Percentiles rank a stretch among this genome's conserved stretches.
phyloP scores from a whole-genome alignment of 2,329 filamentous ascomycete species.

The Ophioceras dolichostomum region DNA sequence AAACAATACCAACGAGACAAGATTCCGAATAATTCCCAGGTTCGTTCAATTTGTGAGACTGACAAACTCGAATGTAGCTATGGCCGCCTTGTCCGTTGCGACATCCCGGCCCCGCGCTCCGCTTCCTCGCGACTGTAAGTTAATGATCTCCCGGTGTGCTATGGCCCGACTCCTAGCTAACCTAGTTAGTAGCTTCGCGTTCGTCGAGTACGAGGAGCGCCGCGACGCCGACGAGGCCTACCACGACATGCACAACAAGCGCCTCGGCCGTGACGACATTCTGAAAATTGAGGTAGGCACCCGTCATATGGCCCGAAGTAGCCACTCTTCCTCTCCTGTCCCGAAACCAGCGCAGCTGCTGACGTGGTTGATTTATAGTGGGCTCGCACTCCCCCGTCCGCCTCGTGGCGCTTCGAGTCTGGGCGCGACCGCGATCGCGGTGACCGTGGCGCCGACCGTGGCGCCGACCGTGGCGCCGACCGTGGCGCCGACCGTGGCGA shows the following conservation, averaged over 20 bases:
- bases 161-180: no score
- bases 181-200: slow-evolving; percentile 59
- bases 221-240: slow-evolving; percentile 98
- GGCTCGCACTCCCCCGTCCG: slow-evolving; percentile 94
- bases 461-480: slow-evolving; percentile 13
- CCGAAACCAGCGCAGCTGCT: no score
- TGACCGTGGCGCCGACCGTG: slow-evolving; percentile 24
- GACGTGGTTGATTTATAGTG: slow-evolving; percentile 55
- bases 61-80: slow-evolving; percentile 51
- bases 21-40: no score
- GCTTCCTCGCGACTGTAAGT: slow-evolving; percentile 92
- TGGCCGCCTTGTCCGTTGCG: slow-evolving; percentile 93
- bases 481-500: slow-evolving; percentile 2
- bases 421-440: slow-evolving; percentile 63
- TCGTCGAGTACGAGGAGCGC: slow-evolving; percentile 97
- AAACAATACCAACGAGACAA: slow-evolving; percentile 15
- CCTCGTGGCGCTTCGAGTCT: slow-evolving; percentile 96
- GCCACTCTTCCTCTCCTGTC: slow-evolving; percentile 4
- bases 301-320: no score
- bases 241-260: slow-evolving; percentile 99
- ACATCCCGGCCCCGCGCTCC: slow-evolving; percentile 92
- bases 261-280: slow-evolving; percentile 86
- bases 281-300: slow-evolving; percentile 87
- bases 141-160: no score
- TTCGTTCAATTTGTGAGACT: no score